Conservation (phyloP, 2,329 filamentous ascomycete species). For the Trichoderma endophyticum region DNA sequence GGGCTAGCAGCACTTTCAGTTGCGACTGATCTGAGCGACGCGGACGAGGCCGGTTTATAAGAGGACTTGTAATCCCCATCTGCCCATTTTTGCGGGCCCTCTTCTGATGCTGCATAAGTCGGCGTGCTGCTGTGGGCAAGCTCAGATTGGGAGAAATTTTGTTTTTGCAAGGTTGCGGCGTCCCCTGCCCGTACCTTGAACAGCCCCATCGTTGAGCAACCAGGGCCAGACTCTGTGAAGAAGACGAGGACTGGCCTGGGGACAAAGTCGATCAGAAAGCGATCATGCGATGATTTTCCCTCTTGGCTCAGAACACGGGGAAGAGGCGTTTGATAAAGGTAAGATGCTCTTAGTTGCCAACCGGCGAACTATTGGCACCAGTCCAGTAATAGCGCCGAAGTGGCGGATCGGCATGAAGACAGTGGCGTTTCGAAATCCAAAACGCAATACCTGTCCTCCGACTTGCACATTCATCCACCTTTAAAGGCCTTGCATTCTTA, state of each 20-base stretch:
- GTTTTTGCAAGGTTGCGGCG: conserved; percentile 3
- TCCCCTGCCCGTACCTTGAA: conserved; percentile 13
- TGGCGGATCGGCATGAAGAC: conserved; percentile 9
- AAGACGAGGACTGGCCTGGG: neutral
- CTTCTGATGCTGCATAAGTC: conserved; percentile 3
- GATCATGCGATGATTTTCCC: conserved; percentile 16
- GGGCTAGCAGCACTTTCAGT: conserved; percentile 1
- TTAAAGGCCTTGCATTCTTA: neutral
- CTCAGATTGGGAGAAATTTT: conserved; percentile 12
- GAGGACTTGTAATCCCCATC: neutral
- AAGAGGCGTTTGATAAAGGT: conserved; percentile 4
- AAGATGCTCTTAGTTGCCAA: neutral
- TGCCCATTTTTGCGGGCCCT: conserved; percentile 16
- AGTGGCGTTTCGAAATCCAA: conserved; percentile 9
- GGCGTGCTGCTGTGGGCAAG: conserved; percentile 2
- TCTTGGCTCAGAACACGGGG: conserved; percentile 3
- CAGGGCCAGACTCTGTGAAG: neutral
- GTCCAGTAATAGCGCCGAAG: conserved; percentile 9
- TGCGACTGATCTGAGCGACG: neutral
- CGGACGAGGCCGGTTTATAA: neutral
- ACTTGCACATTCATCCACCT: neutral
- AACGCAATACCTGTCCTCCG: neutral
- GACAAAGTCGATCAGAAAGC: neutral
- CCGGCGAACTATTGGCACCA: neutral
- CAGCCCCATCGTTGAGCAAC: conserved; percentile 1